A percentile compares a stretch with the other conserved stretches of the same genome.
phyloP scores from a whole-genome alignment of 192 early-diverging fungal genomes.

The Kappamyces sp. region DNA sequence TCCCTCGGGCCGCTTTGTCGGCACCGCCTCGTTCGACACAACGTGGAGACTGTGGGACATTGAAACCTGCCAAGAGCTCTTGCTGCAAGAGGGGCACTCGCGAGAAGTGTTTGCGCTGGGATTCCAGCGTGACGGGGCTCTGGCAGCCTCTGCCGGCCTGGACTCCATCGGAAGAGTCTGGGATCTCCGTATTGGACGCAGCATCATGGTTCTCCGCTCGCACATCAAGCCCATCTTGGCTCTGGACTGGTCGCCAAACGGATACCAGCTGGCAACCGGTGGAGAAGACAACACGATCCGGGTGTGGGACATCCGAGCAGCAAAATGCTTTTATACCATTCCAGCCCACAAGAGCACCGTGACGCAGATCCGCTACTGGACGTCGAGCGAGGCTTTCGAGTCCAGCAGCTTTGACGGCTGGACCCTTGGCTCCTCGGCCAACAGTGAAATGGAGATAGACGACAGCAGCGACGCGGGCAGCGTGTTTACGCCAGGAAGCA shows the following conservation, averaged over 20 bases:
- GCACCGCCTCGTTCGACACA: slow-evolving; percentile 68
- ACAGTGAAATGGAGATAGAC: slow-evolving; percentile 32
- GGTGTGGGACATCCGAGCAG: slow-evolving; percentile 85
- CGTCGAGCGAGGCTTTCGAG: slow-evolving; percentile 37
- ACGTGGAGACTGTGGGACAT: slow-evolving; percentile 98
- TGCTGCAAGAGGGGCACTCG: slow-evolving; percentile 93
- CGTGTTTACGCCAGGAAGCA: slow-evolving; percentile 13
- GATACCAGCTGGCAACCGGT: slow-evolving; percentile 84
- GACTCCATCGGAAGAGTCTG: slow-evolving; percentile 92
- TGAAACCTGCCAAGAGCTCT: slow-evolving; percentile 62
- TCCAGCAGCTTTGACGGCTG: slow-evolving; percentile 1
- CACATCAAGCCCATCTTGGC: slow-evolving; percentile 86
- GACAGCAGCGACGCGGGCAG: slow-evolving; percentile 19
- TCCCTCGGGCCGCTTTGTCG: slow-evolving; percentile 79
- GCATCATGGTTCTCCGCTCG: slow-evolving; percentile 79
- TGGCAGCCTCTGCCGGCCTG: slow-evolving; percentile 76
- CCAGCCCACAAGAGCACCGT: slow-evolving; percentile 90
- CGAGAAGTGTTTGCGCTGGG: slow-evolving; percentile 86
- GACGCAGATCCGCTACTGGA: slow-evolving; percentile 65
- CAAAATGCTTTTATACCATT: slow-evolving; percentile 72
- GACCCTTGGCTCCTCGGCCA: slow-evolving; percentile 35
- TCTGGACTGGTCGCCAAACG: slow-evolving; percentile 90
- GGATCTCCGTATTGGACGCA: slow-evolving; percentile 90
- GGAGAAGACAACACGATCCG: slow-evolving; percentile 86
- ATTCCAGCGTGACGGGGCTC: slow-evolving; percentile 87